phyloP scores from a whole-genome alignment of 2,329 filamentous ascomycete species.

The Pseudogymnoascus sp. region DNA sequence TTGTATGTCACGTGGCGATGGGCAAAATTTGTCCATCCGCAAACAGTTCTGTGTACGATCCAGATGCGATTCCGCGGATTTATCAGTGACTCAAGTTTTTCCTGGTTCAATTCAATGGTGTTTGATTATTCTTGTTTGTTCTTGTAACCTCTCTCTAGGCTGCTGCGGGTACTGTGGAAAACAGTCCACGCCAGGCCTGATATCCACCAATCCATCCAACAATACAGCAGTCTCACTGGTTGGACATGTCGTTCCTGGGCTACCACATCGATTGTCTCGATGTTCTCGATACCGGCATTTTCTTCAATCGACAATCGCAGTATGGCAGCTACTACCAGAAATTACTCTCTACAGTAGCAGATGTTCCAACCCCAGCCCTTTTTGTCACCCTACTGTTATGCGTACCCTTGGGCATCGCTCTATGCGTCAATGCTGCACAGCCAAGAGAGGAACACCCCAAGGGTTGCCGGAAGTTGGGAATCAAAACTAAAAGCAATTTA shows the following conservation, averaged over 20 bases:
- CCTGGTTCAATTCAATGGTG: neutral
- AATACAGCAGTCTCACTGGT: neutral
- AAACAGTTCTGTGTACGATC: neutral
- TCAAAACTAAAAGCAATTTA: conserved; percentile 42
- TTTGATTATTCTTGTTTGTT: neutral
- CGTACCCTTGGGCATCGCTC: conserved; percentile 25
- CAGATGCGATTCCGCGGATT: neutral
- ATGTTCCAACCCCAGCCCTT: conserved; percentile 26
- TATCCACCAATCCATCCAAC: neutral
- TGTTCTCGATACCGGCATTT: neutral
- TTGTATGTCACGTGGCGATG: neutral
- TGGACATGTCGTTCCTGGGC: neutral
- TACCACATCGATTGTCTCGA: neutral
- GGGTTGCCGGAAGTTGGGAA: conserved; percentile 45
- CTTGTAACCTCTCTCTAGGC: neutral
- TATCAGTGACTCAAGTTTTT: neutral
- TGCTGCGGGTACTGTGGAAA: neutral
- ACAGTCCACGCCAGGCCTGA: neutral
- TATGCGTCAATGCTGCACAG: conserved; percentile 25
- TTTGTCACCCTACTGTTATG: conserved; percentile 25
- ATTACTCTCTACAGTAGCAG: conserved; percentile 21
- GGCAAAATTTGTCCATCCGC: neutral
- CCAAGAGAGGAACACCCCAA: conserved; percentile 30
- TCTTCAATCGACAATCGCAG: conserved; percentile 17
- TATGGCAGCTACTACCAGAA: conserved; percentile 24